Conservation (phyloP, 257 asterid genomes). For the Cordia subcordata region DNA sequence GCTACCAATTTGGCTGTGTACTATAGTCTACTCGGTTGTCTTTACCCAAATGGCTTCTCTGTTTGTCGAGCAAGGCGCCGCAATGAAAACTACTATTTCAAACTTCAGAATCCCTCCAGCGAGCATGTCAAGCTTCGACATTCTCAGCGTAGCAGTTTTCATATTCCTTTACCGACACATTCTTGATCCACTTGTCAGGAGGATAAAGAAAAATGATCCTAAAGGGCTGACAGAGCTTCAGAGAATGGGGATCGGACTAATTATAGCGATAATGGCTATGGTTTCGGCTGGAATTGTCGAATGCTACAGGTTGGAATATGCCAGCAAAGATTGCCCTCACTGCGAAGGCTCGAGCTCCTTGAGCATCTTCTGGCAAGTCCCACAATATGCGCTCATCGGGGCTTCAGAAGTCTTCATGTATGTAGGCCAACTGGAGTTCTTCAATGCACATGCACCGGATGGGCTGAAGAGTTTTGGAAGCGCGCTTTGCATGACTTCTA, state of each 20-base stretch:
- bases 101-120: constrained; percentile 85
- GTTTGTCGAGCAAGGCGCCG: constrained; percentile 93
- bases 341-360: constrained; percentile 79
- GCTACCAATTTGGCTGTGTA: constrained; percentile 95
- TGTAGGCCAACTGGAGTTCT: constrained; percentile 87
- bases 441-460: constrained; percentile 83
- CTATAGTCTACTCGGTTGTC: constrained; percentile 83
- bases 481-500: constrained; percentile 92
- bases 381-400: constrained; percentile 80
- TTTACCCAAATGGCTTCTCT: constrained; percentile 97
- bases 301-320: constrained; percentile 63
- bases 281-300: constrained; percentile 77
- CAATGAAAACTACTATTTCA: constrained; percentile 60
- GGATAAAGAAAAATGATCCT: constrained; percentile 25
- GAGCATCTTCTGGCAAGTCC: constrained; percentile 93
- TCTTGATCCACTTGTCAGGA: constrained; percentile 49
- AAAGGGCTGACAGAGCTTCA: constrained; percentile 77
- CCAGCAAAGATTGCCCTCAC: constrained; percentile 47
- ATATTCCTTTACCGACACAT: constrained; percentile 74
- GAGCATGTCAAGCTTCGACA: constrained; percentile 94
- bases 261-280: constrained; percentile 76
- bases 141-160: constrained; percentile 71
- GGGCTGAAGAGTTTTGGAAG: constrained; percentile 95
- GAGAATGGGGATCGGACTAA: constrained; percentile 90
- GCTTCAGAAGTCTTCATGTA: constrained; percentile 96